Percentiles rank a stretch among this genome's conserved stretches.
These are phyloP conservation scores for Gyromitra esculenta DNA, from an alignment of 2,329 filamentous ascomycete genomes.

Conservation along the genomic window DNA sequence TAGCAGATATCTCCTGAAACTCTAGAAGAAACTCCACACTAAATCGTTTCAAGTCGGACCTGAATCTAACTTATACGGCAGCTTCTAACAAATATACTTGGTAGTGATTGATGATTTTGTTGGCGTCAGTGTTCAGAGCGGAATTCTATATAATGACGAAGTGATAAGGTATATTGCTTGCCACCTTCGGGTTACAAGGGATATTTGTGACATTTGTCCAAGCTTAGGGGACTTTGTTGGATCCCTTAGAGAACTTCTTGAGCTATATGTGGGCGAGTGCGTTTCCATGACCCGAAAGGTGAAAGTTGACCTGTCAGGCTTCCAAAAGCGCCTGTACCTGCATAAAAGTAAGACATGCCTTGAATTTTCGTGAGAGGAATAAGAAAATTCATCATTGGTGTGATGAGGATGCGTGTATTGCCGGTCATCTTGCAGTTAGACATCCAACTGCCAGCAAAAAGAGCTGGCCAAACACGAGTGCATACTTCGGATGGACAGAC, in stretches of 20 bases:
- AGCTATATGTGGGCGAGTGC: constrained; percentile 32
- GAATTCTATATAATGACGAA: background rate
- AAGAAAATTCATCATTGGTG: constrained; percentile 27
- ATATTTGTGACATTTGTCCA: background rate
- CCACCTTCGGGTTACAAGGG: background rate
- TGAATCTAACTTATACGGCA: background rate
- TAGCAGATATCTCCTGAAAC: background rate
- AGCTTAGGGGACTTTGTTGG: background rate
- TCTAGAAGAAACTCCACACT: background rate
- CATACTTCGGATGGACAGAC: constrained; percentile 50
- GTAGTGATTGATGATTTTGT: background rate
- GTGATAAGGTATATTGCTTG: background rate
- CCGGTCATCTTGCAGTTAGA: constrained; percentile 47
- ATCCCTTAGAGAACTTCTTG: background rate
- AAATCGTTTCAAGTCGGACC: background rate
- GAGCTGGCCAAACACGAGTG: constrained; percentile 38
- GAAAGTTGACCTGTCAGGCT: constrained; percentile 28
- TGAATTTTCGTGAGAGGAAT: constrained; percentile 29
- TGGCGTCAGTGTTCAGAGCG: background rate
- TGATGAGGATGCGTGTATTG: constrained; percentile 34
- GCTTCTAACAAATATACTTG: background rate
- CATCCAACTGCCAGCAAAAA: constrained; percentile 40
- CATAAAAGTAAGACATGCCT: constrained; percentile 46
- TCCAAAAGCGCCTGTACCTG: constrained; percentile 37
- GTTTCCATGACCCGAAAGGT: constrained; percentile 37